Evolutionary conservation across 2,329 filamentous ascomycete species (phyloP), one percentile per base, ranked within the genome.

Genomic region (Epichloe gansuensis): DNA sequence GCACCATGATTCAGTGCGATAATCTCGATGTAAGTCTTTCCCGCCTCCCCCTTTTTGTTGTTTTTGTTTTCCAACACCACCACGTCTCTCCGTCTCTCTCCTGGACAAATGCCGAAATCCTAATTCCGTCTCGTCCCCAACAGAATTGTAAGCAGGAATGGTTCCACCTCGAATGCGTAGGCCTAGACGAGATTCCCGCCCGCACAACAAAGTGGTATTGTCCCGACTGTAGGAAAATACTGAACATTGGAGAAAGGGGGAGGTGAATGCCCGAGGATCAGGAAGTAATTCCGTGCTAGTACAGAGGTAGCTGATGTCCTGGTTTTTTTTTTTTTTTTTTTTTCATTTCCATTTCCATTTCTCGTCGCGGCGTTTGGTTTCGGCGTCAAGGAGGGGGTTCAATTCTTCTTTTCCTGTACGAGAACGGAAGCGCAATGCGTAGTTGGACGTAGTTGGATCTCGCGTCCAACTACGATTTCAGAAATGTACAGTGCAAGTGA

Each of bases 131-230:
- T 11, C 25, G 25, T 31, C 44, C 31, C 8, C 5, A 4, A 37
- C 61, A 77, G 71, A 72, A 86, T 69, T 93, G 88, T 69, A 83
- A 88, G 60, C 81, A 82, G 57, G 86, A 91, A 67, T 93, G 88
- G 88, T 93, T 91, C 65, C 88, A 93, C 64, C 75, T 93, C 42
- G 81, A 82, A 57, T 93, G 88, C 62, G 85, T 93, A 5, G 82
- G 77, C 5, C 72, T 93, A 37, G 72, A 75, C 11, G 75, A 82
- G 25, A 80, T 86, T 54, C 86, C 87, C 11, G 78, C 82, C 2
- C 75, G 85, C 17, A 85, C 85, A 35, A 83, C 83, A 2, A 90
- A 89, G 67, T 93, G 88, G 88, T 93, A 89, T 62, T 93, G 88
- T 66, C 86, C 86, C 1, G 82, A 88, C 48, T 93, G 88, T 63